A percentile compares a stretch with the other conserved stretches of the same genome.
phyloP scores from a whole-genome alignment of 2,329 filamentous ascomycete species.

The Xylariaceae sp. region DNA sequence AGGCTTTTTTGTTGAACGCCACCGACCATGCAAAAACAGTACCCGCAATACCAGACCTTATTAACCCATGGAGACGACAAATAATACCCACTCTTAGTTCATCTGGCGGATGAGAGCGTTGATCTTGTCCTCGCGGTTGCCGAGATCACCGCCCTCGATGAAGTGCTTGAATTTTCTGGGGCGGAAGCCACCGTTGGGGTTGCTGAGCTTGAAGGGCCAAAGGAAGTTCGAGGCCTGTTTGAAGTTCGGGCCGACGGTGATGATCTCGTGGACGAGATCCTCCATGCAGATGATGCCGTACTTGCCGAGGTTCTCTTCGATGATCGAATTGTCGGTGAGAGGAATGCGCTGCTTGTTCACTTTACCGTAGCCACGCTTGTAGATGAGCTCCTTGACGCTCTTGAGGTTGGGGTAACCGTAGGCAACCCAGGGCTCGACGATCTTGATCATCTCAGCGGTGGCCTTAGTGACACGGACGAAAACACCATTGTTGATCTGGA shows the following conservation, averaged over 20 bases:
- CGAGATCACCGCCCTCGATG: constrained; percentile 96
- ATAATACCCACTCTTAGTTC: constrained; percentile 63
- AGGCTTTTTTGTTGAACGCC: constrained; percentile 32
- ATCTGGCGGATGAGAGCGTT: constrained; percentile 95
- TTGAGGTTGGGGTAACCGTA: constrained; percentile 99
- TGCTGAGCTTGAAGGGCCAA: constrained; percentile 99
- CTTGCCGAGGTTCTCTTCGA: constrained; percentile 95
- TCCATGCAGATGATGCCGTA: constrained; percentile 99
- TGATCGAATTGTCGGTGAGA: constrained; percentile 95
- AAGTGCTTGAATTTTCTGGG: constrained; percentile 98
- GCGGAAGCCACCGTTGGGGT: constrained; percentile 95
- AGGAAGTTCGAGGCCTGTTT: constrained; percentile 99
- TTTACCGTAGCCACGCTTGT: constrained; percentile 99
- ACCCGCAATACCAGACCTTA: constrained; percentile 28
- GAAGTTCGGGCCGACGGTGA: constrained; percentile 98
- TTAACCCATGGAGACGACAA: constrained; percentile 21
- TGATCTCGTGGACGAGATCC: constrained; percentile 99
- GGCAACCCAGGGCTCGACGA: constrained; percentile 98
- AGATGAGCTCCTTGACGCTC: constrained; percentile 97
- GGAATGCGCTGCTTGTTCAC: constrained; percentile 96
- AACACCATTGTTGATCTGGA: constrained; percentile 99
- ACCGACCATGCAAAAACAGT: constrained; percentile 33
- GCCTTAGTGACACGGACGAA: constrained; percentile 98
- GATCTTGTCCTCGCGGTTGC: constrained; percentile 98
- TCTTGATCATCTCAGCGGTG: constrained; percentile 93